phyloP scores from a whole-genome alignment of 805 yeast genomes.

The Pichia kluyveri region DNA sequence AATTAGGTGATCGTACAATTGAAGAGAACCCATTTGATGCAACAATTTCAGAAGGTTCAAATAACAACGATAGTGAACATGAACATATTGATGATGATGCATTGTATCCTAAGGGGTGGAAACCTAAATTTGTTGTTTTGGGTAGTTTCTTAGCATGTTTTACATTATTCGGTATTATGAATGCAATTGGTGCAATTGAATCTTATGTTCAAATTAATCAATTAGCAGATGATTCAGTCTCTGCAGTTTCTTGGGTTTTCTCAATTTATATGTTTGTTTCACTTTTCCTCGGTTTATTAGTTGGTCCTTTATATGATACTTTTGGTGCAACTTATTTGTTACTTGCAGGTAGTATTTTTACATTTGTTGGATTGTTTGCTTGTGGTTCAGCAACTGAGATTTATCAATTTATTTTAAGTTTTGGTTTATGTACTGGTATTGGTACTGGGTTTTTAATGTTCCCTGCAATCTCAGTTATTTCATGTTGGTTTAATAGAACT shows the following conservation, averaged over 20 bases:
- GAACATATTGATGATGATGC: constrained; percentile 18
- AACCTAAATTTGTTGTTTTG: constrained; percentile 45
- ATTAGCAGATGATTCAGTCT: constrained; percentile 33
- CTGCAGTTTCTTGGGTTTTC: constrained; percentile 59
- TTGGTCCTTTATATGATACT: constrained; percentile 50
- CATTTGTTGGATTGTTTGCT: constrained; percentile 46
- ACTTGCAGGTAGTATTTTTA: constrained; percentile 34
- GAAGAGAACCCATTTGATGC: background rate
- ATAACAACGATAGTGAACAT: background rate
- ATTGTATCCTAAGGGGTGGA: constrained; percentile 44
- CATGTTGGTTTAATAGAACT: constrained; percentile 48
- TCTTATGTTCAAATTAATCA: constrained; percentile 51
- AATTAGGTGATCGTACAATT: background rate
- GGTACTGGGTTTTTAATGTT: constrained; percentile 55
- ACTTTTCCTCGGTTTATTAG: constrained; percentile 30
- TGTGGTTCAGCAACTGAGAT: constrained; percentile 44
- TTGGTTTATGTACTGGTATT: constrained; percentile 46
- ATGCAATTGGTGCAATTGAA: constrained; percentile 55
- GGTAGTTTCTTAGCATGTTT: constrained; percentile 51
- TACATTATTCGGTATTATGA: constrained; percentile 45
- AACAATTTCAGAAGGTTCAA: background rate
- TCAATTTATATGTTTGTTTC: constrained; percentile 46
- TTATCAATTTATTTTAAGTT: constrained; percentile 54
- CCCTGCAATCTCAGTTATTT: constrained; percentile 52
- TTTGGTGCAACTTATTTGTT: constrained; percentile 44